Evolutionary conservation across 768 basidiomycete species (phyloP), one percentile per base, ranked within the genome.

Genomic region (Gelatoporia subvermispora): DNA sequence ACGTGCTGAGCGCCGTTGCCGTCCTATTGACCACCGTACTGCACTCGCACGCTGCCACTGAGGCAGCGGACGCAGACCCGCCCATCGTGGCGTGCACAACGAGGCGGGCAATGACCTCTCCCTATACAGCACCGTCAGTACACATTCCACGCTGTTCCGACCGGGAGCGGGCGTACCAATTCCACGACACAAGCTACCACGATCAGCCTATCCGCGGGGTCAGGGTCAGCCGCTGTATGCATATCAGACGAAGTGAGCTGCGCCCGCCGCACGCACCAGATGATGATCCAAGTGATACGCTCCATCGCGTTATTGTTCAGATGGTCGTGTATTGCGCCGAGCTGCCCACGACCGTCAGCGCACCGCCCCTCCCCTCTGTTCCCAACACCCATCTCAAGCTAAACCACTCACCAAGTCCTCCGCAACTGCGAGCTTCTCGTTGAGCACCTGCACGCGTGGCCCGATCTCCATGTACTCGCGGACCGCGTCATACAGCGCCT

Each of bases 391-490:
- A 31, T 13, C 43, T 4, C 2, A n/a, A 34, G 42, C 44, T 31
- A 44, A 2, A 17, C 24, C 16, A 75, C 88, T 57, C 60, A 93
- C 90, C 64, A 97, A 79, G 68, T 92, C 92, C 56, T 88, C 88
- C 13, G 89, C 88, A 7, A 93, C 87, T 3, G 81, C 84, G 34
- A 96, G 68, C 54, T 90, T 87, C 63, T 95, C 93, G 62, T 94
- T 95, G 55, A 97, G 66, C 10, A 84, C 86, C 62, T 85, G 79
- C 24, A 94, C 92, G 31, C 94, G 68, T 3, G 76, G 80, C 31
- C 79, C 82, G 45, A 96, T 92, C 66, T 97, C 94, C 78, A 96
- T 91, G 61, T 97, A 97, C 57, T 93, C 93, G 48, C 92, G 73
- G 41, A 94, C 92, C 0, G 93, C 92, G 56, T 93, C 90, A 61